Conservation (phyloP, 2,329 filamentous ascomycete species). For the Xylaria sp. region DNA sequence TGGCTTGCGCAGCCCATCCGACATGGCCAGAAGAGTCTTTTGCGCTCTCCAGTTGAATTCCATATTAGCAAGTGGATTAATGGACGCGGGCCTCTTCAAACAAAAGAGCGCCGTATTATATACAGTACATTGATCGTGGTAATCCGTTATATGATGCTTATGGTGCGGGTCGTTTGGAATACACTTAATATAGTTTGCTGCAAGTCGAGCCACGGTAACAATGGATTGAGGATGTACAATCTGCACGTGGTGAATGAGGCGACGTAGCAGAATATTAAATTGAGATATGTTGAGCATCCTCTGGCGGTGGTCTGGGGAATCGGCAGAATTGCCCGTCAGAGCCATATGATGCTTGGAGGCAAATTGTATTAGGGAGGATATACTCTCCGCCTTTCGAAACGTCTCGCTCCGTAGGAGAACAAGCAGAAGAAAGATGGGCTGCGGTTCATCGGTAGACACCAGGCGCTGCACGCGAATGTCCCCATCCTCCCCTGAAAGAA, state of each 20-base stretch:
- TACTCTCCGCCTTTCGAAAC: slow-evolving; percentile 40
- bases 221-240: slow-evolving; percentile 40
- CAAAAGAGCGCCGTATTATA: slow-evolving; percentile 49
- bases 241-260: slow-evolving; percentile 35
- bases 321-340: not conserved
- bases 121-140: slow-evolving; percentile 42
- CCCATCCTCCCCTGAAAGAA: slow-evolving; percentile 44
- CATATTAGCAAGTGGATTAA: slow-evolving; percentile 46
- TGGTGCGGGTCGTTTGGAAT: slow-evolving; percentile 29
- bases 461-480: slow-evolving; percentile 47
- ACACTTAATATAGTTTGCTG: slow-evolving; percentile 39
- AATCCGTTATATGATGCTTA: slow-evolving; percentile 26
- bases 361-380: slow-evolving; percentile 45
- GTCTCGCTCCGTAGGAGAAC: slow-evolving; percentile 44
- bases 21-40: slow-evolving; percentile 58
- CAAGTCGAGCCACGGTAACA: slow-evolving; percentile 39
- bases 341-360: slow-evolving; percentile 32
- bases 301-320: not conserved
- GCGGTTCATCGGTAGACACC: slow-evolving; percentile 41
- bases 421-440: slow-evolving; percentile 49
- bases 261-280: slow-evolving; percentile 36
- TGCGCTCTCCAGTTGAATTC: slow-evolving; percentile 64
- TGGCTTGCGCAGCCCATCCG: slow-evolving; percentile 53
- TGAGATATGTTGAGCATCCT: slow-evolving; percentile 27
- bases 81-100: slow-evolving; percentile 45